Evolutionary conservation across 2,329 filamentous ascomycete genomes (phyloP).

Genomic region (Hypoxylon sp.): DNA sequence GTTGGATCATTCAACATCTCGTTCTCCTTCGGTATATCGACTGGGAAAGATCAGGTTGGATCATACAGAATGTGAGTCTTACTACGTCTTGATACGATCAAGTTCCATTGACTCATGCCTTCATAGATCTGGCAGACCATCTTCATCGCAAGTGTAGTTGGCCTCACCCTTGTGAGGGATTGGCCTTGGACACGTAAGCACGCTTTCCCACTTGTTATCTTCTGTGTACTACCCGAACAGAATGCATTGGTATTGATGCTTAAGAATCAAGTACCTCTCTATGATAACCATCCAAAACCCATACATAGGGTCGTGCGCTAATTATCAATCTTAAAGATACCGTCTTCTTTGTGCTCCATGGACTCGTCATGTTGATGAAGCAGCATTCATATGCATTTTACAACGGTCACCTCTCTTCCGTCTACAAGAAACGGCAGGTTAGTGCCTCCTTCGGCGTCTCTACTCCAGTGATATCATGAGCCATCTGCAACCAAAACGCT

Average conservation of each 20-base stretch:
- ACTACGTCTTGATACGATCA: background rate
- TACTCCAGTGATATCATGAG: background rate
- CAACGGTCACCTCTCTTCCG: slow-evolving; percentile 77
- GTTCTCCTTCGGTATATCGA: slow-evolving; percentile 71
- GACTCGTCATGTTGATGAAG: slow-evolving; percentile 84
- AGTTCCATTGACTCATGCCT: background rate
- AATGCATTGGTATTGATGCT: background rate
- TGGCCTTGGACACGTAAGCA: slow-evolving; percentile 81
- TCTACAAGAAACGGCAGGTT: slow-evolving; percentile 63
- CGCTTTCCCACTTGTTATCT: background rate
- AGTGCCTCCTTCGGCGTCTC: background rate
- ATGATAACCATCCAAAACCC: background rate
- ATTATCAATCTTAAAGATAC: slow-evolving; percentile 35
- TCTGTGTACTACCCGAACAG: background rate
- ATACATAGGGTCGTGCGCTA: background rate
- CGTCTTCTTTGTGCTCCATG: slow-evolving; percentile 76
- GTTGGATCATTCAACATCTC: slow-evolving; percentile 73
- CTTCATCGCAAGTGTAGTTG: slow-evolving; percentile 73
- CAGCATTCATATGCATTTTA: slow-evolving; percentile 85
- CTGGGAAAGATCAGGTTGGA: slow-evolving; percentile 79
- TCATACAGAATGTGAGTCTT: slow-evolving; percentile 73
- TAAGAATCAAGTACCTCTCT: background rate
- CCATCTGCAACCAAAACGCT: background rate
- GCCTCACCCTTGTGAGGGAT: slow-evolving; percentile 76
- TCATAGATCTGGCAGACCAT: slow-evolving; percentile 74